Base-by-base conservation (phyloP, 2,329 filamentous ascomycete species). In the Fusarium sp. region DNA sequence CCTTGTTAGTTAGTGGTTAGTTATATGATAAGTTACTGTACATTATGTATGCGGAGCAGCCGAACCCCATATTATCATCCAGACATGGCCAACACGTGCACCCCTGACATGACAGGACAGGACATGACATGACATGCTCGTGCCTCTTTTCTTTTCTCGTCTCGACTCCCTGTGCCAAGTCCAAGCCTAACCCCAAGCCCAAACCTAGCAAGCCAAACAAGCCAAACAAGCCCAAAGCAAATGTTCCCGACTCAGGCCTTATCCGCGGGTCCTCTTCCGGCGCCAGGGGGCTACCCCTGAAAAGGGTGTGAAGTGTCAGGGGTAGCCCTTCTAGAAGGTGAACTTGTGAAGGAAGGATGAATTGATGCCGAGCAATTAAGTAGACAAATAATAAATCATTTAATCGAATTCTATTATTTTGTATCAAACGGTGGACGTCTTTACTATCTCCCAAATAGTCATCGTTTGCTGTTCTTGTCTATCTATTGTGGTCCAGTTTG, bases 301-400 rank as follows among this genome's bases (percentile, higher is more conserved):
- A 20, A 35, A 19, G 33, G 27, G 27, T 30, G 48, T 68, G 62
- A 50, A 44, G 17, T 9, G 35, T 8, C 67, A 66, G 52, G 67
- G 63, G 56, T 19, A 47, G 41, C n/a, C 52, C 67, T 73, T 74
- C 72, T 74, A 74, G 72, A 74, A 74, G 61, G 61, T 51, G 48
- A 62, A 63, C 65, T 68, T 58, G 40, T 66, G 57, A 70, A 66
- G 67, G 51, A 56, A 65, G 64, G 51, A 56, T 44, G 13, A 15
- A 41, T 48, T 65, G 56, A 55, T 66, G 56, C 47, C 64, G 39
- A 49, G 62, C 51, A 61, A 51, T 58, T 73, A 54, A 57, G 56
- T 30, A 23, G 30, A 50, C 19, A 13, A 61, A 61, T 61, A 60
- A 64, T 66, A 41, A 54, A 67, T 51, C 54, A 45, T 57, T 58